These are phyloP conservation scores for Mentha longifolia DNA, from an alignment of 257 asterid species.

Conservation along the genomic window DNA sequence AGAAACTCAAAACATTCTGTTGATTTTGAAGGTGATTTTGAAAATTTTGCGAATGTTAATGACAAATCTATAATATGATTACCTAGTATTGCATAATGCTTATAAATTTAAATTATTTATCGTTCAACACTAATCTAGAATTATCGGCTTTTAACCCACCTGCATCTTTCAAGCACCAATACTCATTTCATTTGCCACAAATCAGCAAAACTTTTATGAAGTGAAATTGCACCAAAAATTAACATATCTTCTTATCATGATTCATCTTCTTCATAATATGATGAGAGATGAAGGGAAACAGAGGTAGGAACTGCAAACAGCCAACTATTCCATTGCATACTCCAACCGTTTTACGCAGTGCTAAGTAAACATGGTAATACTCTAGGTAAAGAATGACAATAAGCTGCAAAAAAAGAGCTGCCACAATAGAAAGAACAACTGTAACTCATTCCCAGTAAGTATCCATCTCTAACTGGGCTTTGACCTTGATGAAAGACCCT, in stretches of 20 bases:
- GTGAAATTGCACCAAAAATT: too few species aligned
- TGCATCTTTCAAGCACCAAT: too few species aligned
- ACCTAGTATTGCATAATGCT: too few species aligned
- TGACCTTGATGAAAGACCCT: constrained; percentile 55
- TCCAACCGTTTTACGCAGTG: constrained; percentile 30
- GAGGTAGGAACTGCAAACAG: constrained; percentile 3
- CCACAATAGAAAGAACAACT: constrained; percentile 21
- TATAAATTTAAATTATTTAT: too few species aligned
- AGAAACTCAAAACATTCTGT: background rate
- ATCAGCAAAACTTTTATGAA: too few species aligned
- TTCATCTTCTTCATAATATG: background rate
- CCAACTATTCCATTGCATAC: constrained; percentile 38
- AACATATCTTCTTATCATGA: background rate
- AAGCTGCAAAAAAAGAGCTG: constrained; percentile 36
- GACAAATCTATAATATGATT: too few species aligned
- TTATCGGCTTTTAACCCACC: too few species aligned
- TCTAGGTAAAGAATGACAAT: constrained; percentile 35
- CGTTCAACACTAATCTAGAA: too few species aligned
- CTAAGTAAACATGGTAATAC: constrained; percentile 24
- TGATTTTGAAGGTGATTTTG: background rate
- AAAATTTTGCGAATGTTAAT: too few species aligned
- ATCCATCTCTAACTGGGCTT: constrained; percentile 50
- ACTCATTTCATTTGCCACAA: too few species aligned
- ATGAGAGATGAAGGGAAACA: background rate
- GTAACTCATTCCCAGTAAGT: background rate